Evolutionary conservation across 768 basidiomycete genomes (phyloP).

Genomic region (Paxillus ammoniavirescens): DNA sequence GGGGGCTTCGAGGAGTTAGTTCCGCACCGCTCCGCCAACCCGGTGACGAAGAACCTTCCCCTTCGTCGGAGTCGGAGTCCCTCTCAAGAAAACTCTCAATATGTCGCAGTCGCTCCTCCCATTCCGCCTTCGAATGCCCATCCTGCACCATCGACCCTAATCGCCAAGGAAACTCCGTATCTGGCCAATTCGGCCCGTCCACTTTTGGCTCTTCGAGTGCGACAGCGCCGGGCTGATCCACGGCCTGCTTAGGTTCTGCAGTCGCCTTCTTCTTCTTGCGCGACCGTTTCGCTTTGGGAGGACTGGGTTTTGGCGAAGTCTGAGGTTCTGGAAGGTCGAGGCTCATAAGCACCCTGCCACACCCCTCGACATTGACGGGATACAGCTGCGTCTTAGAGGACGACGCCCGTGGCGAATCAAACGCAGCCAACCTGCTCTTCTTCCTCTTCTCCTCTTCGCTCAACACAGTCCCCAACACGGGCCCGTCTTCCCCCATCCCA

Average conservation of each 20-base stretch:
- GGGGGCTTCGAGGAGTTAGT: slow-evolving; percentile 18
- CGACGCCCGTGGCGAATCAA: slow-evolving; percentile 35
- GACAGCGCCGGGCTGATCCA: slow-evolving; percentile 8
- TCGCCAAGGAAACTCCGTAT: slow-evolving; percentile 77
- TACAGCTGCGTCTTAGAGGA: slow-evolving; percentile 44
- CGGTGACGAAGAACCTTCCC: slow-evolving; percentile 18
- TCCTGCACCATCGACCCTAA: slow-evolving; percentile 54
- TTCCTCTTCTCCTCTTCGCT: slow-evolving; percentile 67
- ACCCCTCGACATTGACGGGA: slow-evolving; percentile 64
- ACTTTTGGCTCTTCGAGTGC: slow-evolving; percentile 30
- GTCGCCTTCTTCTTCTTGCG: slow-evolving; percentile 52
- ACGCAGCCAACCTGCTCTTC: slow-evolving; percentile 67
- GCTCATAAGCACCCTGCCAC: slow-evolving; percentile 70
- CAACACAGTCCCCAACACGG: slow-evolving; percentile 6
- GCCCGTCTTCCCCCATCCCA: slow-evolving; percentile 11
- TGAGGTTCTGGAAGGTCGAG: slow-evolving; percentile 40
- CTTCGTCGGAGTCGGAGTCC: slow-evolving; percentile 57
- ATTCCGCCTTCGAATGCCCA: slow-evolving; percentile 50
- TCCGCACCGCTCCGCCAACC: slow-evolving; percentile 11
- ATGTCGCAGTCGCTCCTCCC: slow-evolving; percentile 59
- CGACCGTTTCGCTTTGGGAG: slow-evolving; percentile 38
- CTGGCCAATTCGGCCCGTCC: slow-evolving; percentile 74
- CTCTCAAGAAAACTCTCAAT: slow-evolving; percentile 74
- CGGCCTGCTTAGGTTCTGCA: slow-evolving; percentile 20
- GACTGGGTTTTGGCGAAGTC: slow-evolving; percentile 27